Base-by-base conservation (phyloP, 768 basidiomycete species). In the Pleurotus tuoliensis region DNA sequence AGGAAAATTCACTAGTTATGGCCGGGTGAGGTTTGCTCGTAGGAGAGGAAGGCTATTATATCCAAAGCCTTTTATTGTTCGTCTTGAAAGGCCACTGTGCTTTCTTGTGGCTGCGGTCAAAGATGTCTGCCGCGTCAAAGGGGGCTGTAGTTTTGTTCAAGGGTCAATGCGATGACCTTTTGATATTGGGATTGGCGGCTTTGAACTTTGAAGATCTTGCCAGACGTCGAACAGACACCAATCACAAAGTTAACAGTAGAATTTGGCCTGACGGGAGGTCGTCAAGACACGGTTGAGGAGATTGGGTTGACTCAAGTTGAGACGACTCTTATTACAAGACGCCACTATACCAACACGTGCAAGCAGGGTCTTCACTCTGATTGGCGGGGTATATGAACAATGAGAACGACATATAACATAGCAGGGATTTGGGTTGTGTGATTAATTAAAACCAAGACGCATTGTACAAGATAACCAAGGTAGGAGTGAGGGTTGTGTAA, bases 31-130 rank as follows among this genome's bases (percentile, higher is more conserved):
- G 30, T 34, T 34, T 34, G 30, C 1, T 18, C 15, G 37, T 8
- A 22, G 39, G 20, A 39, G 51, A 18, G 5, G n/a, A 15, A 38
- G 39, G 51, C n/a, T 50, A 50, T 53, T 53, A 53, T 53, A 53
- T 41, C 38, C 34, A 37, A 53, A 53, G 39, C 39, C 39, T 53
- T 53, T 41, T 53, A 53, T 53, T 53, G 51, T 53, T 53, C 39
- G n/a, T 41, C 39, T 53, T 53, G 20, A 41, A 52, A 53, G 51
- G 51, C 51, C 51, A 53, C 51, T 39, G 27, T 41, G 41, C 41
- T 44, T 53, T 53, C 37, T 22, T 53, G 39, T 53, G 51, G 41
- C 37, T 4, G 51, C 12, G 16, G 18, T 20, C 37, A 40, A 15
- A 53, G 38, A 41, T 41, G 51, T 15, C 20, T 16, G 49, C 40